Evolutionary conservation across 345 rosid genomes (phyloP), one percentile per base, ranked within the genome.

Genomic region (Schrenkiella parvula): DNA sequence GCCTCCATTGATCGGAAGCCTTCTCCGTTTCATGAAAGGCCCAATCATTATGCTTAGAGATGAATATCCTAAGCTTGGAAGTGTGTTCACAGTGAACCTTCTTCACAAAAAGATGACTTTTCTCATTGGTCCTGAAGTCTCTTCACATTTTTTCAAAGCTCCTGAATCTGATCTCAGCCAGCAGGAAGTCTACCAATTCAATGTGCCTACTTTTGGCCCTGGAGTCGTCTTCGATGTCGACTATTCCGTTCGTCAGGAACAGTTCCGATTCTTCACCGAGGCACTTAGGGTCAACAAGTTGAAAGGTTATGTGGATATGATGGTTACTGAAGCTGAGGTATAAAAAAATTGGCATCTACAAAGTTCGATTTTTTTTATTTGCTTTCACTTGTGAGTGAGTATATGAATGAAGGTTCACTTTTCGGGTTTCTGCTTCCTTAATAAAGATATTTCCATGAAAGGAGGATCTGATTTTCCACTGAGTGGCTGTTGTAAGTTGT

Each of bases 151-250:
- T 73, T 93, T 93, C 79, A 93, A 93, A 89, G 97, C 98, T 64
- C 29, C 86, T 0, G 98, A 93, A 68, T 65, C 86, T 8, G 97
- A 93, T 56, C 87, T 93, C 15, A 93, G 98, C 65, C 98, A 93
- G 86, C 97, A 93, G 78, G 98, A 93, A 70, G 95, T 93, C 2
- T 93, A 93, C 71, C 95, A 87, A 56, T 93, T 93, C 87, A 93
- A 93, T 73, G 98, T 93, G 55, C 98, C 97, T 8, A 88, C 96
- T 52, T 93, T 93, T 64, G 98, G 98, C 17, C 98, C 95, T 6
- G 97, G 98, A 25, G 98, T 93, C 22, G 98, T 93, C 44, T 93
- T 93, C 60, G 98, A 91, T 64, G 98, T 93, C 4, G 95, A 93
- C 68, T 93, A 93, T 68, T 66, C 93, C 1, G 58, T 93, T 26